Percentiles rank a stretch among this genome's conserved stretches.
Conservation (phyloP, 169 alveolate genomes). For the Cryptosporidium muris region DNA sequence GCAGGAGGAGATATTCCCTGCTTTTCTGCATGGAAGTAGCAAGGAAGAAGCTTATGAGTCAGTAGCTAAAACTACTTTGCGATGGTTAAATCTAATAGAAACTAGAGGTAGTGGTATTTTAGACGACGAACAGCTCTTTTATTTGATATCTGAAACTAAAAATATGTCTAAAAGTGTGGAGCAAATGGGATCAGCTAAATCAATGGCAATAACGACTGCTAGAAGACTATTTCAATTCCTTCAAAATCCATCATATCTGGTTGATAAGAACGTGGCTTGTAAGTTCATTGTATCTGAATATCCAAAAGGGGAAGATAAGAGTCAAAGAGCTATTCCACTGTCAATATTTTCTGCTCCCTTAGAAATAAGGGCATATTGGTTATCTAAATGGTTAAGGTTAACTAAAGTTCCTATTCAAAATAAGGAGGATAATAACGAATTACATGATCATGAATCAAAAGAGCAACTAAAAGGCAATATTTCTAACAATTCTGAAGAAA, state of each 20-base stretch:
- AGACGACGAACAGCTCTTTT: slow-evolving; percentile 91
- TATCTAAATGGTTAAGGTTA: slow-evolving; percentile 84
- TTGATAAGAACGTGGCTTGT: slow-evolving; percentile 85
- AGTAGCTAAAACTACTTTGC: slow-evolving; percentile 91
- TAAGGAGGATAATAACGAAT: not conserved
- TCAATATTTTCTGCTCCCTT: slow-evolving; percentile 87
- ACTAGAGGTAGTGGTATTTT: slow-evolving; percentile 87
- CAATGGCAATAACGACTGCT: slow-evolving; percentile 94
- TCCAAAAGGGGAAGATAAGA: slow-evolving; percentile 91
- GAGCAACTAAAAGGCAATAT: not conserved
- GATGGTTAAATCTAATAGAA: slow-evolving; percentile 91
- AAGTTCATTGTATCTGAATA: slow-evolving; percentile 90
- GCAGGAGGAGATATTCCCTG: slow-evolving; percentile 95
- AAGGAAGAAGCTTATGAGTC: slow-evolving; percentile 93
- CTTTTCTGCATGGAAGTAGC: slow-evolving; percentile 91
- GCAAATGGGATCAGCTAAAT: slow-evolving; percentile 92
- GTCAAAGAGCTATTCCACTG: slow-evolving; percentile 96
- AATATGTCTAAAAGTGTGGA: slow-evolving; percentile 87
- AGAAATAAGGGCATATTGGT: slow-evolving; percentile 79
- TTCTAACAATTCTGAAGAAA: slow-evolving; percentile 47
- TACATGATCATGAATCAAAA: too few relatives aligned
- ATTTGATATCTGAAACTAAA: slow-evolving; percentile 90
- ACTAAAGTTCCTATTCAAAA: slow-evolving; percentile 81
- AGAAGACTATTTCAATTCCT: slow-evolving; percentile 91
- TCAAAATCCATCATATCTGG: slow-evolving; percentile 83